Evolutionary conservation across 495 filamentous ascomycete genomes (phyloP).

Genomic region (Niebla homalea): DNA sequence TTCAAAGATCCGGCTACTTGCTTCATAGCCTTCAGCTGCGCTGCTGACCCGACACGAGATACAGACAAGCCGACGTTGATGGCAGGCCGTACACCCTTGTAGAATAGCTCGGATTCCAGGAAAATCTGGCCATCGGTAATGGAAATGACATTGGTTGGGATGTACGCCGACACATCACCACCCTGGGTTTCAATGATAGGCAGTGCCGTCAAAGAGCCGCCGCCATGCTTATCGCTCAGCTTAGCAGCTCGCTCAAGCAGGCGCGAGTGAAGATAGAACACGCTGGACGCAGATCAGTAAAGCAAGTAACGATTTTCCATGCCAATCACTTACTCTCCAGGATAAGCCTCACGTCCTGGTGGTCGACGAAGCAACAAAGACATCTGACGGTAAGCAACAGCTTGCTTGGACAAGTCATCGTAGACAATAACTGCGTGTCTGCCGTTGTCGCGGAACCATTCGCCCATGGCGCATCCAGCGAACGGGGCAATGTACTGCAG

Average conservation of each 20-base stretch:
- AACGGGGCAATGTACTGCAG: constrained; percentile 94
- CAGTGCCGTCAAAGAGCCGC: constrained; percentile 92
- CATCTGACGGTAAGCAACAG: constrained; percentile 99
- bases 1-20: constrained; percentile 99
- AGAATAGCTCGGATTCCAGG: constrained; percentile 98
- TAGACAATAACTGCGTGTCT: constrained; percentile 89
- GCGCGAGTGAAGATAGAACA: constrained; percentile 99
- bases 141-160: constrained; percentile 99
- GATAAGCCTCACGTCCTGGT: constrained; percentile 99
- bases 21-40: constrained; percentile 99
- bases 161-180: constrained; percentile 99
- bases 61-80: constrained; percentile 99
- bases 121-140: constrained; percentile 99
- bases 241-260: constrained; percentile 98
- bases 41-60: constrained; percentile 98
- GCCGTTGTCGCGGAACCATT: constrained; percentile 84
- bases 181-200: constrained; percentile 99
- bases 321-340: constrained; percentile 58
- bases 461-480: constrained; percentile 68
- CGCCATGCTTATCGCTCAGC: constrained; percentile 93
- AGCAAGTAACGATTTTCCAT: neutral
- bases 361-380: constrained; percentile 97
- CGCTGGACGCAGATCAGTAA: constrained; percentile 32
- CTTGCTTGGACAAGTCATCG: constrained; percentile 98
- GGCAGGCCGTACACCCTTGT: constrained; percentile 99